Percentiles rank a stretch among this genome's conserved stretches.
These are phyloP conservation scores for Cinchona pubescens DNA, from an alignment of 257 asterid species.

Conservation along the genomic window DNA sequence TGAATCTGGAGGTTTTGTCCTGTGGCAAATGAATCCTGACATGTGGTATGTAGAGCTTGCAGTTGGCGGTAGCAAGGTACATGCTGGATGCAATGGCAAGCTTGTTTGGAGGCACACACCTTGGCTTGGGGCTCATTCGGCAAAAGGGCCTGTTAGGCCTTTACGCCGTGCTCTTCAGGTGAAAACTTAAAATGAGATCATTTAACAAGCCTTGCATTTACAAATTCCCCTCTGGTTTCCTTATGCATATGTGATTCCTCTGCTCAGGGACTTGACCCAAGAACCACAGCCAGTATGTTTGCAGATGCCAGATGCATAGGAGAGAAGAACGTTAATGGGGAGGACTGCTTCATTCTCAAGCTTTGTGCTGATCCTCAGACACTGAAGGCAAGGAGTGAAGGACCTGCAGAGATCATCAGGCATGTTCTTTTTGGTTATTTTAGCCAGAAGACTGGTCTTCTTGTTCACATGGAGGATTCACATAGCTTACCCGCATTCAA, in stretches of 20 bases:
- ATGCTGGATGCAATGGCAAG: conserved; percentile 94
- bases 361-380: conserved; percentile 83
- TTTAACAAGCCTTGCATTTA: background rate
- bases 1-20: conserved; percentile 80
- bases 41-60: conserved; percentile 97
- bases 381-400: conserved; percentile 86
- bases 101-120: conserved; percentile 96
- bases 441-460: conserved; percentile 92
- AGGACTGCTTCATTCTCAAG: conserved; percentile 91
- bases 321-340: conserved; percentile 83
- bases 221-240: background rate
- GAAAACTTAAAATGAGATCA: background rate
- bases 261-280: conserved; percentile 89
- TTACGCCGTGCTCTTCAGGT: conserved; percentile 96
- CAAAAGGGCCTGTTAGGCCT: conserved; percentile 88
- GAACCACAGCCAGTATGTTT: conserved; percentile 81
- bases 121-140: conserved; percentile 95
- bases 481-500: conserved; percentile 93
- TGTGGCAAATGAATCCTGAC: conserved; percentile 93
- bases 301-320: conserved; percentile 83
- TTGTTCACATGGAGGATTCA: conserved; percentile 91
- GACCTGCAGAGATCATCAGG: conserved; percentile 89
- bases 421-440: conserved; percentile 92
- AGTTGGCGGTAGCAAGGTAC: conserved; percentile 91
- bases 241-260: conserved; percentile 1